Evolutionary conservation across 768 basidiomycete genomes (phyloP), one percentile per base, ranked within the genome.

Genomic region (Fibroporia radiculosa): DNA sequence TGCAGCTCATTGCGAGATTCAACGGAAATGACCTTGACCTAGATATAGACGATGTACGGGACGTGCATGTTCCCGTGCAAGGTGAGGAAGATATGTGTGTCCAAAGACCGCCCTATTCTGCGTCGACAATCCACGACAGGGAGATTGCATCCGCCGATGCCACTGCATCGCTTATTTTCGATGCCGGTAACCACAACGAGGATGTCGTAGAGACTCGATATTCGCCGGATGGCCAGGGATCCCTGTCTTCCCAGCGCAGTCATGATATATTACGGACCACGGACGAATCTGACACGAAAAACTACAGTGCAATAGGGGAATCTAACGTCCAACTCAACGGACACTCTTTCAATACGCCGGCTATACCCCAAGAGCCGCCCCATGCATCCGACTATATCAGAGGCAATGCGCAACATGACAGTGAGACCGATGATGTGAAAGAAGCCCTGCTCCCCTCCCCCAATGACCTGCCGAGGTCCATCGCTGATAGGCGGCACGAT

Each of bases 1-100:
- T 99, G 0, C 82, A 84, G 52, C 66, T 87, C 51, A 97, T 99
- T 34, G 87, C 88, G 2, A 73, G 72, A 25, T 91, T 86, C 66
- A 98, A 98, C 61, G 90, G 87, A 2, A 77, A 80, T 13, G 69
- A 80, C 42, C 63, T 93, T 0, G 63, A 70, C 3, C 72, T 93
- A 24, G 78, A 75, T 24, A 62, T 87, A 8, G 75, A 75, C 16
- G 92, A 96, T 47, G 88, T 95, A 1, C 62, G 67, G 28, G 79
- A 77, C 45, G 62, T 59, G 20, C 60, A 57, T 2, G 27, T 42
- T 24, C 24, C 41, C 5, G 22, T 11, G 27, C 13, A 3, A 6
- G 2, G 6, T 12, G 35, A n/a, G 25, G 20, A 13, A 34, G 32
- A 44, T 39, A 16, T 33, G 26, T 14, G 40, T 20, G 31, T n/a